These are phyloP conservation scores for Sphagnurus paluster DNA, from an alignment of 1,284 basidiomycete species.

Conservation along the genomic window DNA sequence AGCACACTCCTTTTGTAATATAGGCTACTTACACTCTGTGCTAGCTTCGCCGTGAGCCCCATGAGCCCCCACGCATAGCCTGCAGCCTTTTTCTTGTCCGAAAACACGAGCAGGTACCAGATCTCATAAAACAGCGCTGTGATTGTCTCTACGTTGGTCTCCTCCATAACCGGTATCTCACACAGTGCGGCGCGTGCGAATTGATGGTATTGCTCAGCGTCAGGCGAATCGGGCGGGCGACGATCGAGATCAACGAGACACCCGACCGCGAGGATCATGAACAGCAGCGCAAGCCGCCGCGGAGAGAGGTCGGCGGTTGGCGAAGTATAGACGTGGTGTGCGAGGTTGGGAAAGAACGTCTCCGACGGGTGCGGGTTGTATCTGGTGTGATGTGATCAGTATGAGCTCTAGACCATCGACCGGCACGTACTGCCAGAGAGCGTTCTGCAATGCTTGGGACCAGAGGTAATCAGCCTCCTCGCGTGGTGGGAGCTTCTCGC, in stretches of 20 bases:
- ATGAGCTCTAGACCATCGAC: slow-evolving; percentile 21
- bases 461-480: slow-evolving; percentile 43
- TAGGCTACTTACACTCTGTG: slow-evolving; percentile 52
- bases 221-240: slow-evolving; percentile 43
- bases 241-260: slow-evolving; percentile 47
- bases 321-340: slow-evolving; percentile 45
- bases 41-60: slow-evolving; percentile 63
- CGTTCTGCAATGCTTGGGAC: slow-evolving; percentile 47
- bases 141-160: slow-evolving; percentile 58
- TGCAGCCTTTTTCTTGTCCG: slow-evolving; percentile 47
- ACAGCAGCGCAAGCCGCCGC: slow-evolving; percentile 43
- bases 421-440: slow-evolving; percentile 44
- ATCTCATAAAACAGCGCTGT: slow-evolving; percentile 51
- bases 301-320: slow-evolving; percentile 48
- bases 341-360: slow-evolving; percentile 52
- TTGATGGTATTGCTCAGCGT: slow-evolving; percentile 56
- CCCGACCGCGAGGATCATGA: slow-evolving; percentile 48
- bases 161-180: slow-evolving; percentile 58
- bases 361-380: slow-evolving; percentile 57
- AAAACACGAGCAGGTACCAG: slow-evolving; percentile 47
- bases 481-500: slow-evolving; percentile 36
- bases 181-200: slow-evolving; percentile 56
- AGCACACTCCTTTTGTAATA: too few species aligned
- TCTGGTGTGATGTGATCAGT: slow-evolving; percentile 22
- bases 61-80: slow-evolving; percentile 59